Evolutionary conservation across 257 asterid genomes (phyloP).

Genomic region (Solanum tarijense): DNA sequence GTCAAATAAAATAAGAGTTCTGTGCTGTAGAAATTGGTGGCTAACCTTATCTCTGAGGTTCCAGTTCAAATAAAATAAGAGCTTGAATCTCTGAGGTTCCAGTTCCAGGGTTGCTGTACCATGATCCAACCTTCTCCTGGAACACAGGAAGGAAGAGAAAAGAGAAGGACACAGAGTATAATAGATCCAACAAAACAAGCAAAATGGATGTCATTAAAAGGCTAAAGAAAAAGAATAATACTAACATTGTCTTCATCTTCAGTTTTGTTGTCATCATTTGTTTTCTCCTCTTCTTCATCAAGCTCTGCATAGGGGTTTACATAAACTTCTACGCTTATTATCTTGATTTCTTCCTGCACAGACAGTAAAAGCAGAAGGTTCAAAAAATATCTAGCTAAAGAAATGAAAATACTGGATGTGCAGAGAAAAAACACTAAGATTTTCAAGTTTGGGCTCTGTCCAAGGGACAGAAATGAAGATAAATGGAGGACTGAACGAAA

Average conservation of each 20-base stretch:
- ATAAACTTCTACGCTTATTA: conserved; percentile 53
- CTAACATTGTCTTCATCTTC: conserved; percentile 73
- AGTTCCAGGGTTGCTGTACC: conserved; percentile 85
- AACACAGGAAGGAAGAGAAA: background rate
- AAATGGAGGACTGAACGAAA: background rate
- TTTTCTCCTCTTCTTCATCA: conserved; percentile 68
- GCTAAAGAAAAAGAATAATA: background rate
- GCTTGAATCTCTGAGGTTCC: conserved; percentile 36
- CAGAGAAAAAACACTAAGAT: background rate
- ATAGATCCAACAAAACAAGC: background rate
- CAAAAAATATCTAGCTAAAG: background rate
- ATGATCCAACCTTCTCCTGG: conserved; percentile 90
- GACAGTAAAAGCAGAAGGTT: background rate
- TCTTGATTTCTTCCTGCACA: conserved; percentile 89
- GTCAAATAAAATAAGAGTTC: too few species aligned
- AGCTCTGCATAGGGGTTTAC: conserved; percentile 77
- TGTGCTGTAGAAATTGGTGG: too few species aligned
- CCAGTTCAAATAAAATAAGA: too few species aligned
- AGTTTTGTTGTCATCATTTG: conserved; percentile 32
- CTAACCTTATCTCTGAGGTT: too few species aligned
- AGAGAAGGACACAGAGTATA: background rate
- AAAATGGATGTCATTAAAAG: background rate
- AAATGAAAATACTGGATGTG: background rate
- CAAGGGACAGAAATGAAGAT: background rate
- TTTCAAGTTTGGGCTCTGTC: background rate